These are phyloP conservation scores for Myotisia sp. DNA, from an alignment of 2,329 filamentous ascomycete species.

Conservation along the genomic window DNA sequence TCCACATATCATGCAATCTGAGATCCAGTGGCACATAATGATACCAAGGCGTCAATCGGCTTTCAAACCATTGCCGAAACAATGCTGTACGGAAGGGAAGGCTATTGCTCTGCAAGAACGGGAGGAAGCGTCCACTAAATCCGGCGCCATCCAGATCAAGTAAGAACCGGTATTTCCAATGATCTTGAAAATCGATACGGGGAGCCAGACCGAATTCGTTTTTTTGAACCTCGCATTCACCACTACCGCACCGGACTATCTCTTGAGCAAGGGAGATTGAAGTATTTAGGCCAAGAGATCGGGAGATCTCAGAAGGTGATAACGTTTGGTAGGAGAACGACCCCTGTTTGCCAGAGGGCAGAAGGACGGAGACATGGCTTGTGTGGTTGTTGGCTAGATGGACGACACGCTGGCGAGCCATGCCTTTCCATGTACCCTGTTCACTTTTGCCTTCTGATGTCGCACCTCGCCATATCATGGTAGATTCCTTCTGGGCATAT, in stretches of 20 bases:
- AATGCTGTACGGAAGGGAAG: constrained; percentile 57
- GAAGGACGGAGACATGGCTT: constrained; percentile 39
- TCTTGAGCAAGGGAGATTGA: constrained; percentile 47
- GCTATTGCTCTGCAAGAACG: constrained; percentile 50
- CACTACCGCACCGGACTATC: constrained; percentile 41
- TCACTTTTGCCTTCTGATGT: constrained; percentile 43
- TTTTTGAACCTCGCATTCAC: constrained; percentile 40
- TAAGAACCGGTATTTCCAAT: constrained; percentile 55
- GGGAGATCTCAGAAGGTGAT: constrained; percentile 19
- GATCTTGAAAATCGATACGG: constrained; percentile 38
- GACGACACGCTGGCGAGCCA: constrained; percentile 56
- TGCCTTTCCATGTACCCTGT: constrained; percentile 49
- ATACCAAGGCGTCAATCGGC: constrained; percentile 58
- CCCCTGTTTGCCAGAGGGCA: constrained; percentile 29
- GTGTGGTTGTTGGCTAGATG: constrained; percentile 48
- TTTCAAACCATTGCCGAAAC: constrained; percentile 68
- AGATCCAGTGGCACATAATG: constrained; percentile 69
- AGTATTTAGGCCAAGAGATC: constrained; percentile 40
- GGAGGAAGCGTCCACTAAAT: constrained; percentile 52
- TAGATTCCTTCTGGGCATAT: constrained; percentile 49
- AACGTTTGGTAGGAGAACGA: constrained; percentile 44
- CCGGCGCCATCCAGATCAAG: constrained; percentile 56
- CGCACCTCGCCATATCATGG: constrained; percentile 55
- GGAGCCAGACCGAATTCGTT: constrained; percentile 37
- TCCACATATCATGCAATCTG: constrained; percentile 58